These are phyloP conservation scores for Xerocomus potaroensis DNA, from an alignment of 768 basidiomycete genomes.

Conservation along the genomic window DNA sequence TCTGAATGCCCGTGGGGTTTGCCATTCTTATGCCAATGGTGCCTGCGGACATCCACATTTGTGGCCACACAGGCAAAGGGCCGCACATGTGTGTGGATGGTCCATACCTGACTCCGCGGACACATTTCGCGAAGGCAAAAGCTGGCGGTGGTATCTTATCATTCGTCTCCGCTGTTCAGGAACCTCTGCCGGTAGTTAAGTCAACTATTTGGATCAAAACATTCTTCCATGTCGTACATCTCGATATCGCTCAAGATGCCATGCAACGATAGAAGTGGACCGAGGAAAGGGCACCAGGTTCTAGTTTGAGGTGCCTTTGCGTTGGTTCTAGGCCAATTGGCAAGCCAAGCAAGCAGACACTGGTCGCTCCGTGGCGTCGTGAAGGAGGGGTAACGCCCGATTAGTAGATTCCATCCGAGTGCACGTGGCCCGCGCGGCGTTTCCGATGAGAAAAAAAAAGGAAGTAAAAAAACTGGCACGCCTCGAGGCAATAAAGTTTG, in stretches of 20 bases:
- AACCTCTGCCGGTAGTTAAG: constrained; percentile 7
- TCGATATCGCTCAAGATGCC: neutral
- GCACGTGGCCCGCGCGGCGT: constrained; percentile 19
- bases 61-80: constrained; percentile 3
- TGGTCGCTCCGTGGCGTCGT: too few species aligned
- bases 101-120: constrained; percentile 23
- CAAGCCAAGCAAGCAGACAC: too few species aligned
- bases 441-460: neutral
- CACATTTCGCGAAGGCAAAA: constrained; percentile 4
- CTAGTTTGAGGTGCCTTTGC: too few species aligned
- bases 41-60: constrained; percentile 1
- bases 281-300: too few species aligned
- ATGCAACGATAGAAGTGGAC: too few species aligned
- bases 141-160: constrained; percentile 26
- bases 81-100: neutral
- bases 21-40: neutral
- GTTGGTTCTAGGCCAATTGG: neutral
- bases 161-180: constrained; percentile 20
- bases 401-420: too few species aligned
- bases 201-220: neutral
- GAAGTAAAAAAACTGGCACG: constrained; percentile 6
- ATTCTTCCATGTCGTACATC: neutral
- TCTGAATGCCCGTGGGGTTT: neutral
- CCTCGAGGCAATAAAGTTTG: constrained; percentile 31
- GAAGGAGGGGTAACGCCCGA: too few species aligned